These are phyloP conservation scores for Datura wrightii DNA, from an alignment of 257 asterid species.

Conservation along the genomic window DNA sequence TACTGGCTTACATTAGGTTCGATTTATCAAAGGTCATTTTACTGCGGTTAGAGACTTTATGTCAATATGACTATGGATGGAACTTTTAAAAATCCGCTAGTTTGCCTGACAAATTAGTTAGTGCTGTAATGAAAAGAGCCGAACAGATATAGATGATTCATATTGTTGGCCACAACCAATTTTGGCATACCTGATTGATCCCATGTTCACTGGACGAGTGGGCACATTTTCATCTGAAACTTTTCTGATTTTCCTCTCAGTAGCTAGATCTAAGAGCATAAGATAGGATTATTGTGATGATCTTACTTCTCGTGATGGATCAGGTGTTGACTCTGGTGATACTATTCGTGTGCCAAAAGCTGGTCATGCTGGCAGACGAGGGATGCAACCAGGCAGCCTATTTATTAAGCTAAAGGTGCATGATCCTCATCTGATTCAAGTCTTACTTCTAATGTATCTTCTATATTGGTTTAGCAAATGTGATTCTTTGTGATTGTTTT, in stretches of 20 bases:
- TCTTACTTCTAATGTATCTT: slow-evolving; percentile 11
- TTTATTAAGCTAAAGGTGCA: slow-evolving; percentile 74
- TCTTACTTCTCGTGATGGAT: slow-evolving; percentile 36
- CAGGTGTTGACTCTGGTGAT: slow-evolving; percentile 90
- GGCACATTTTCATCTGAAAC: not conserved
- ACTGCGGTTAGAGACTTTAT: not conserved
- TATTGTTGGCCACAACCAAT: not conserved
- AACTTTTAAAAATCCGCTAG: not conserved
- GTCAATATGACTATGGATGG: not conserved
- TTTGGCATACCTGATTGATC: not conserved
- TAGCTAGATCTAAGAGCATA: slow-evolving; percentile 28
- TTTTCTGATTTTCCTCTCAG: slow-evolving; percentile 11
- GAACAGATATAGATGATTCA: slow-evolving; percentile 10
- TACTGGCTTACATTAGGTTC: not conserved
- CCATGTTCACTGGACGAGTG: not conserved
- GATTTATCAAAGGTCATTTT: not conserved
- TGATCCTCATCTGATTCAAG: slow-evolving; percentile 1
- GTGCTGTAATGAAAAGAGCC: not conserved
- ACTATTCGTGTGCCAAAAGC: slow-evolving; percentile 79
- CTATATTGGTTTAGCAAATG: not conserved
- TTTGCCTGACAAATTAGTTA: not conserved
- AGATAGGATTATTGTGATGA: slow-evolving; percentile 22
- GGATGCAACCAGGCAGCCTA: slow-evolving; percentile 71
- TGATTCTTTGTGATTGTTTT: slow-evolving; percentile 5
- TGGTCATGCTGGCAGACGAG: slow-evolving; percentile 79